phyloP scores from a whole-genome alignment of 2,329 filamentous ascomycete genomes.

The Teratosphaeria viscida region DNA sequence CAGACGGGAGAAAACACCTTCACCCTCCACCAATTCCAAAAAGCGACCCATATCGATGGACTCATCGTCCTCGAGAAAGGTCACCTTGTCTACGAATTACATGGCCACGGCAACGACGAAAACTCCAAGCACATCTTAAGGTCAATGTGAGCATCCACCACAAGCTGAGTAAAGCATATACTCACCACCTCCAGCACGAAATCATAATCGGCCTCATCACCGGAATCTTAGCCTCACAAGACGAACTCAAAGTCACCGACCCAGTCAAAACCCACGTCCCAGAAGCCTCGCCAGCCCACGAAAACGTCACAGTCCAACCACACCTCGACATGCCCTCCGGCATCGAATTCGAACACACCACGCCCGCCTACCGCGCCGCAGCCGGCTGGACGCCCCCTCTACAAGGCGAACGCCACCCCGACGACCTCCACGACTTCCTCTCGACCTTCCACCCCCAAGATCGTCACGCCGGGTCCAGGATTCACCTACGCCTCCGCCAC shows the following conservation, averaged over 20 bases:
- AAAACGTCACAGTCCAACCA: conserved; percentile 11
- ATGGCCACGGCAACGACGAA: conserved; percentile 10
- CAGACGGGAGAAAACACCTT: conserved; percentile 4
- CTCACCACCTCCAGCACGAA: conserved; percentile 7
- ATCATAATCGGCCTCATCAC: conserved; percentile 13
- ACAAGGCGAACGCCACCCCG: conserved; percentile 4
- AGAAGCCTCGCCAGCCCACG: conserved; percentile 7
- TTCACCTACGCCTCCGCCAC: conserved; percentile 16
- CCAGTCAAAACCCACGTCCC: conserved; percentile 12
- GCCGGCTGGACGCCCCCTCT: conserved; percentile 7
- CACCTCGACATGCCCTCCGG: conserved; percentile 16
- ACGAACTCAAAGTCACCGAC: conserved; percentile 9
- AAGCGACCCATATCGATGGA: conserved; percentile 11
- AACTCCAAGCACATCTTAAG: conserved; percentile 15
- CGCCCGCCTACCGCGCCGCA: conserved; percentile 12
- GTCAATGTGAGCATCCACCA: conserved; percentile 6
- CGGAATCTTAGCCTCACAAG: conserved; percentile 12
- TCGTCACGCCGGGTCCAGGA: conserved; percentile 2
- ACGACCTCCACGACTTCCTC: conserved; percentile 11
- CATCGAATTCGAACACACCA: conserved; percentile 9
- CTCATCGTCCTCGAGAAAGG: conserved; percentile 15
- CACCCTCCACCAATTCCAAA: conserved; percentile 7
- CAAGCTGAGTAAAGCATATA: background rate
- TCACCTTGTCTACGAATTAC: conserved; percentile 11
- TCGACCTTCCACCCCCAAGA: conserved; percentile 6